Base-by-base conservation (phyloP, 495 filamentous ascomycete genomes). In the Penicillium coprophilum region DNA sequence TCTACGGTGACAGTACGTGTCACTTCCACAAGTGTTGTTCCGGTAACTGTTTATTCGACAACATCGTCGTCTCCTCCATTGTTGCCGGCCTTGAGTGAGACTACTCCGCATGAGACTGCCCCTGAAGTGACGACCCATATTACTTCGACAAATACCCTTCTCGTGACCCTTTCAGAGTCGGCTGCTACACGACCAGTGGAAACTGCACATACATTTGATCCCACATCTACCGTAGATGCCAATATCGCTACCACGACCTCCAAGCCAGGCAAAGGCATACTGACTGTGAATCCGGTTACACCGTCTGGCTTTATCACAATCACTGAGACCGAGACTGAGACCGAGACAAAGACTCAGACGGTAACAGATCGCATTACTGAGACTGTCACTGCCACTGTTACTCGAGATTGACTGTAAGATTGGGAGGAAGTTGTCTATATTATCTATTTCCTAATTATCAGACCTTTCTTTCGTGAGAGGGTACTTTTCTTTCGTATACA, bases 351-450 rank as follows among this genome's bases (percentile, higher is more conserved):
- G 23, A 63, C 55, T 21, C 45, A 45, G n/a, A 60, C 41, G 1
- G 46, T 61, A 15, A 58, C 55, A 9, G 50, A 46, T 17, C 57
- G 55, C 20, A 39, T 48, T 23, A 64, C 55, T 4, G 50, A 57
- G 46, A 67, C 61, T 24, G 55, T 50, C 30, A 69, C 61, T 60
- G 31, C 50, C 19, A 61, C 54, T 17, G 54, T 57, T 10, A 61
- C 54, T 36, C 30, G 52, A 21, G 20, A 12, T 46, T 41, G 31
- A 27, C 0, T 19, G 13, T 43, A 19, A 17, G 12, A 31, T 36
- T 47, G 17, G n/a, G 45, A 46, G 24, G 15, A 46, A 13, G 10
- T 17, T 11, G 19, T 28, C 8, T 28, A 6, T 20, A 19, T 46
- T 30, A 31, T 38, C 6, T 27, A 27, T 27, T 19, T 12, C 13